Conservation (phyloP, 331 rosid species). For the Quercus tomentella region DNA sequence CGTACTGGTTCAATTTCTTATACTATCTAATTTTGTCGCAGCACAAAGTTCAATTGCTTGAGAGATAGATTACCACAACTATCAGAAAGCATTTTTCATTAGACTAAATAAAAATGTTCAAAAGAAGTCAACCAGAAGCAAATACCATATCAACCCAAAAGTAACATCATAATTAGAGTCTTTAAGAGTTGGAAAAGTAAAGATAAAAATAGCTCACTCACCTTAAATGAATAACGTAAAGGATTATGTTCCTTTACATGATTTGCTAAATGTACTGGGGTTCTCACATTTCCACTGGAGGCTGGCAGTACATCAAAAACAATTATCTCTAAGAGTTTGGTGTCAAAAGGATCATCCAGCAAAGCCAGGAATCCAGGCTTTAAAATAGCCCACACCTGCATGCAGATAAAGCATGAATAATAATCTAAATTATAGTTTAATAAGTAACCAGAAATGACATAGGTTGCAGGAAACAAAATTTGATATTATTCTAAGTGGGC, state of each 20-base stretch:
- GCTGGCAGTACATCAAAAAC: slow-evolving; percentile 91
- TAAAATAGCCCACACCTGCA: slow-evolving; percentile 94
- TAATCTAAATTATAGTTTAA: background rate
- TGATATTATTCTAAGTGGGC: background rate
- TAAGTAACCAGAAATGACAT: background rate
- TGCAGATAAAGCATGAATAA: slow-evolving; percentile 12
- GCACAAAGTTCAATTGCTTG: background rate
- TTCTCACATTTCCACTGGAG: slow-evolving; percentile 77
- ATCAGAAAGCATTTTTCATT: background rate
- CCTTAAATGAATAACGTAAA: slow-evolving; percentile 83
- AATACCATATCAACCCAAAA: background rate
- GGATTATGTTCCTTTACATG: slow-evolving; percentile 87
- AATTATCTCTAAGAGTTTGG: slow-evolving; percentile 79
- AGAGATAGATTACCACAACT: background rate
- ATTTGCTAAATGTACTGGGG: slow-evolving; percentile 66
- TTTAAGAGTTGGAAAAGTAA: slow-evolving; percentile 10
- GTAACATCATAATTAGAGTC: background rate
- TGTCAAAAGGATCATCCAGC: slow-evolving; percentile 84
- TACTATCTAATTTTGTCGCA: background rate
- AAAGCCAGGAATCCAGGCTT: slow-evolving; percentile 97
- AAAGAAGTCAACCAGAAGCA: background rate
- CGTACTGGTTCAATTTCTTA: background rate
- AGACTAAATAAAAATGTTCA: background rate
- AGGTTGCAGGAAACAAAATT: slow-evolving; percentile 9
- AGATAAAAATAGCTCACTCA: slow-evolving; percentile 32